Evolutionary conservation across 2,329 filamentous ascomycete species (phyloP).

Genomic region (Didymella pinodella): DNA sequence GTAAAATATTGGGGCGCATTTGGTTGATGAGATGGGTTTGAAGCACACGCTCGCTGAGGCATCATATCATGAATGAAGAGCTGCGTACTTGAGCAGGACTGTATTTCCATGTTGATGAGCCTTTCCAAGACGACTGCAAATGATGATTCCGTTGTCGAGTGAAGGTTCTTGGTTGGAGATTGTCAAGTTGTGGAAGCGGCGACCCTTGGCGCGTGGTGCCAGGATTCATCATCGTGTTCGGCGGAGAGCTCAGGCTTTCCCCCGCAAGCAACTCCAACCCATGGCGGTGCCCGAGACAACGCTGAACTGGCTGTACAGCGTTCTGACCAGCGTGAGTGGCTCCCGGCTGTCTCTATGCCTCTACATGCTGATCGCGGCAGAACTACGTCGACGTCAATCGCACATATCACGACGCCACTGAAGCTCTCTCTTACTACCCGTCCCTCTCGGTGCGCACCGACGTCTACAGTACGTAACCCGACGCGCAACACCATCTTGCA

Average conservation of each 20-base stretch:
- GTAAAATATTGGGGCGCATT: conserved; percentile 35
- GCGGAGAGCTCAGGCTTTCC: conserved; percentile 34
- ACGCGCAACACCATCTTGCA: conserved; percentile 3
- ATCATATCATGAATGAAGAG: conserved; percentile 19
- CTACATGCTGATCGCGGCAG: conserved; percentile 55
- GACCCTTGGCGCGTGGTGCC: conserved; percentile 4
- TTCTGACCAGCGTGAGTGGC: conserved; percentile 66
- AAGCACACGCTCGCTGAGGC: conserved; percentile 38
- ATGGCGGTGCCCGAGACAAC: conserved; percentile 84
- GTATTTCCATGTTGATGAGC: not conserved
- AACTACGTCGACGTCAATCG: conserved; percentile 94
- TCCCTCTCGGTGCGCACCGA: conserved; percentile 87
- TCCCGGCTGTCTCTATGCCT: not conserved
- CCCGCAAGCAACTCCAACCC: conserved; percentile 31
- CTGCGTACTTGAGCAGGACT: not conserved
- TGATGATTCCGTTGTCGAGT: not conserved
- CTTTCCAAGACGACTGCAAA: not conserved
- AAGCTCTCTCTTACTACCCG: conserved; percentile 79
- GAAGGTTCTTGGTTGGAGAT: no score
- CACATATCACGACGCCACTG: conserved; percentile 89
- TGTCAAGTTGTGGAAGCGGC: conserved; percentile 3
- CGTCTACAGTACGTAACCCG: conserved; percentile 78
- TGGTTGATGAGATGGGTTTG: conserved; percentile 19
- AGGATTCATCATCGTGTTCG: not conserved
- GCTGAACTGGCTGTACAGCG: conserved; percentile 93